phyloP scores from a whole-genome alignment of 2,329 filamentous ascomycete genomes.

The Aspergillus pseudotamarii region DNA sequence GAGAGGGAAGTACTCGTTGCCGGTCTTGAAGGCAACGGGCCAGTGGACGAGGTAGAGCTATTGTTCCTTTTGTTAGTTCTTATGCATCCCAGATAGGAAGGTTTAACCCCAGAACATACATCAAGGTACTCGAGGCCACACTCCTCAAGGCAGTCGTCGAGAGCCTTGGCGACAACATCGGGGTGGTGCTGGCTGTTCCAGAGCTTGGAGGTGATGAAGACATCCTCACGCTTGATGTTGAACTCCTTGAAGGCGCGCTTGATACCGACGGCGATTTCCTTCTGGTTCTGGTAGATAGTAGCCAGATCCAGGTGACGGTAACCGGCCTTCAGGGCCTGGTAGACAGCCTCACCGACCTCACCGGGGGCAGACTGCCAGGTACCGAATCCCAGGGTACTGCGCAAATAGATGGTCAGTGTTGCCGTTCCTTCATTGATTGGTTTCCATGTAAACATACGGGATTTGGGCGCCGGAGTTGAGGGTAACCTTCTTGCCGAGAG shows the following conservation, averaged over 20 bases:
- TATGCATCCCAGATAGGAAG: slow-evolving; percentile 10
- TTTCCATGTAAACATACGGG: slow-evolving; percentile 33
- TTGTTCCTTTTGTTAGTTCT: slow-evolving; percentile 4
- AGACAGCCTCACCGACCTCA: slow-evolving; percentile 43
- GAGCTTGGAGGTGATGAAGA: slow-evolving; percentile 60
- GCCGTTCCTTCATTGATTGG: neutral
- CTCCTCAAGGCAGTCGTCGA: slow-evolving; percentile 55
- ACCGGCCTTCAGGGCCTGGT: slow-evolving; percentile 42
- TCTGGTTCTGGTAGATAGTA: slow-evolving; percentile 45
- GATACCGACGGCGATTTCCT: slow-evolving; percentile 38
- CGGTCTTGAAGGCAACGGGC: slow-evolving; percentile 45
- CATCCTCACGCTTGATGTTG: slow-evolving; percentile 44
- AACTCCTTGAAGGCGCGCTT: slow-evolving; percentile 40
- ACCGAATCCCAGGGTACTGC: slow-evolving; percentile 43
- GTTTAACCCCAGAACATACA: slow-evolving; percentile 38
- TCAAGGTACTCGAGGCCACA: slow-evolving; percentile 59
- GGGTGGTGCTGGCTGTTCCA: slow-evolving; percentile 59
- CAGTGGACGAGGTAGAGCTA: slow-evolving; percentile 51
- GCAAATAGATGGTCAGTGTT: slow-evolving; percentile 2
- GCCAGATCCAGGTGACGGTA: slow-evolving; percentile 46
- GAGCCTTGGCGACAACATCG: slow-evolving; percentile 53
- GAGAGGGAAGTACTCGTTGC: slow-evolving; percentile 51
- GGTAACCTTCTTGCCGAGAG: slow-evolving; percentile 43
- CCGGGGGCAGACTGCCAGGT: slow-evolving; percentile 46
- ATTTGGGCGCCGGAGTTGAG: slow-evolving; percentile 43